Evolutionary conservation across 371 early-diverging fungal genomes (phyloP), one percentile per base, ranked within the genome.

Genomic region (Syncephalastrum racemosum): DNA sequence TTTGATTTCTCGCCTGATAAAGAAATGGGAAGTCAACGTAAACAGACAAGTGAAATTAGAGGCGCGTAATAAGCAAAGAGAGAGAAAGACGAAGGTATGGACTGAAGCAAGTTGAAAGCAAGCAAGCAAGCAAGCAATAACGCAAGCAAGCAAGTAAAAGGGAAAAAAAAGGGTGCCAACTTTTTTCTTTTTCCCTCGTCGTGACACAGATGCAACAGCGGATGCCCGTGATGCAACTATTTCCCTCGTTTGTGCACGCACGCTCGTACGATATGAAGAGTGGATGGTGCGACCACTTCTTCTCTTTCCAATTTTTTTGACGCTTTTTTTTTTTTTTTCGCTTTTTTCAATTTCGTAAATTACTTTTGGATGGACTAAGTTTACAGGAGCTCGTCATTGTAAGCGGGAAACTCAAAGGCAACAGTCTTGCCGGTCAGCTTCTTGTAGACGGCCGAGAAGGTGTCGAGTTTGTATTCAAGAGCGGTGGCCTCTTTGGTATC

Each of bases 401-500:
- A 31, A 60, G 81, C 84, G 66, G 89, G 90, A 93, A 97, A 97
- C 83, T 96, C 96, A 73, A 97, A 97, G 66, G 84, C 86, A 71
- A 97, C 96, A 61, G 94, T 95, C 89, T 97, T 97, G 74, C 96
- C 94, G 63, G 97, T 96, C 60, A 96, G 77, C 75, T 90, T 90
- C 80, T 88, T 88, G 94, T 97, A 97, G 59, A 95, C 92, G 59
- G 93, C 86, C 57, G 91, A 82, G 87, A 97, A 95, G 56, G 96
- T 94, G 82, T 96, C 96, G 56, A 97, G 87, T 90, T 97, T 97
- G 91, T 95, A 94, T 81, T 97, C 96, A 59, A 96, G 83, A 60
- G 91, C 87, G 73, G 94, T 95, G 64, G 91, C 86, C 74, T 97
- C 97, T 89, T 97, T 97, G 73, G 84, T 86, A 82, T 96, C 97